phyloP scores from a whole-genome alignment of 1,284 basidiomycete species.

The Chalciporus sp. region DNA sequence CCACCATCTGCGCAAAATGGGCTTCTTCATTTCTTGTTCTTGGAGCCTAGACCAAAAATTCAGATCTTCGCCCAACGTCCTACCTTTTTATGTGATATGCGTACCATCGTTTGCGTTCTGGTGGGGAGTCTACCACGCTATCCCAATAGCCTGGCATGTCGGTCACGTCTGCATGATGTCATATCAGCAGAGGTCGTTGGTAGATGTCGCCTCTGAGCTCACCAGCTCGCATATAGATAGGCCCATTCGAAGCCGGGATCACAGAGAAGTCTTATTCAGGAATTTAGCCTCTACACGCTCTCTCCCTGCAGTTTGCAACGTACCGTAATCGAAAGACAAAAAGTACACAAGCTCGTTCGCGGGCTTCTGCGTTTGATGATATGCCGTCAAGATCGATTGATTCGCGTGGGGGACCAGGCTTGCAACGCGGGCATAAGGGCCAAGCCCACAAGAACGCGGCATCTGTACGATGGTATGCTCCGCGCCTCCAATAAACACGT shows the following conservation, averaged over 20 bases:
- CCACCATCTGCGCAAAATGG: slow-evolving; percentile 2
- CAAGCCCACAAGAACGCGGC: slow-evolving; percentile 28
- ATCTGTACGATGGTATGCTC: slow-evolving; percentile 30
- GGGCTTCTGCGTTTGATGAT: slow-evolving; percentile 2
- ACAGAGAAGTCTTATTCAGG: background rate
- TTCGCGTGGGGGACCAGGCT: slow-evolving; percentile 7
- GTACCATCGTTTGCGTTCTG: slow-evolving; percentile 9
- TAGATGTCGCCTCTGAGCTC: background rate
- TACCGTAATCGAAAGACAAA: slow-evolving; percentile 13
- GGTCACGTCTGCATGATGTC: background rate
- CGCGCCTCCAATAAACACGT: slow-evolving; percentile 31
- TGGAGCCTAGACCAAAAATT: background rate
- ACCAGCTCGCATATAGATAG: slow-evolving; percentile 6
- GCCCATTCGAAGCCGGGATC: slow-evolving; percentile 5
- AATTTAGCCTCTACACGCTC: background rate
- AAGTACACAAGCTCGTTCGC: slow-evolving; percentile 6
- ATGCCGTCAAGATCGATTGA: slow-evolving; percentile 3
- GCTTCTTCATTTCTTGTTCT: slow-evolving; percentile 2
- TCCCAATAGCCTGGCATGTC: slow-evolving; percentile 14
- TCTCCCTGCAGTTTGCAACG: background rate
- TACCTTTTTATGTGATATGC: background rate
- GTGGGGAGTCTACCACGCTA: slow-evolving; percentile 4
- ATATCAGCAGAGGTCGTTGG: background rate
- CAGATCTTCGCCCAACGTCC: background rate
- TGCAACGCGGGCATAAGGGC: slow-evolving; percentile 18